phyloP scores from a whole-genome alignment of 108 stramenopile genomes.

The Nitzschia sp. region DNA sequence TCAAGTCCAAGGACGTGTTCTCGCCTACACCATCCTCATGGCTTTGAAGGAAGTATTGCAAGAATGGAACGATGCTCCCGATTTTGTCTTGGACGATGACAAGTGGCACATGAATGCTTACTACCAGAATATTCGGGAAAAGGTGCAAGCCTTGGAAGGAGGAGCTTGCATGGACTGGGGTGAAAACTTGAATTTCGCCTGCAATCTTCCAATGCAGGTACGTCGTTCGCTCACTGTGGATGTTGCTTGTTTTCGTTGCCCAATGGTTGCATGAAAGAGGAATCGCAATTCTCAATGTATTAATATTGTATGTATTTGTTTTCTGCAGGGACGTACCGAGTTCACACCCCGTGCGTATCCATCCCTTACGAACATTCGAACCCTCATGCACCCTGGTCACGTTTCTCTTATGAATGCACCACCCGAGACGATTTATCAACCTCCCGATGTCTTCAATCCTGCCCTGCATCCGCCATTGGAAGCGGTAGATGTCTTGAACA shows the following conservation, averaged over 20 bases:
- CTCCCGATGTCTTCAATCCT: slow-evolving; percentile 58
- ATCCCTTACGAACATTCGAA: slow-evolving; percentile 48
- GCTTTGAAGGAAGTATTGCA: slow-evolving; percentile 57
- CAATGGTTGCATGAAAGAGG: no score
- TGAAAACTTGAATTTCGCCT: slow-evolving; percentile 15
- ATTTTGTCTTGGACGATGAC: slow-evolving; percentile 50
- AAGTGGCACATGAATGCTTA: slow-evolving; percentile 49
- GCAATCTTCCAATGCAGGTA: slow-evolving; percentile 34
- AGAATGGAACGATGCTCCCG: slow-evolving; percentile 51
- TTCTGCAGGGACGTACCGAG: slow-evolving; percentile 47
- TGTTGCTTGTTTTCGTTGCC: no score
- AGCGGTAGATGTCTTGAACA: slow-evolving; percentile 63
- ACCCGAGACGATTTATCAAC: slow-evolving; percentile 41
- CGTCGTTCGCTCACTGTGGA: no score
- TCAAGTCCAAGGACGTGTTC: slow-evolving; percentile 53
- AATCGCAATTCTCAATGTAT: no score
- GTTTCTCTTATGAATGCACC: slow-evolving; percentile 1
- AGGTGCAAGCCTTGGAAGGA: slow-evolving; percentile 12
- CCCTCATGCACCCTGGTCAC: slow-evolving; percentile 32
- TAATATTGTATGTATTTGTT: no score
- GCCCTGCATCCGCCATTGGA: slow-evolving; percentile 48
- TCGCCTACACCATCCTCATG: slow-evolving; percentile 51
- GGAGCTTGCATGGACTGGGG: slow-evolving; percentile 21
- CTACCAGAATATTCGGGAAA: slow-evolving; percentile 42
- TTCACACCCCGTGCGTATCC: slow-evolving; percentile 73